Percentiles rank a stretch among this genome's conserved stretches.
Conservation (phyloP, 345 rosid genomes). For the Arabidopsis suecica region DNA sequence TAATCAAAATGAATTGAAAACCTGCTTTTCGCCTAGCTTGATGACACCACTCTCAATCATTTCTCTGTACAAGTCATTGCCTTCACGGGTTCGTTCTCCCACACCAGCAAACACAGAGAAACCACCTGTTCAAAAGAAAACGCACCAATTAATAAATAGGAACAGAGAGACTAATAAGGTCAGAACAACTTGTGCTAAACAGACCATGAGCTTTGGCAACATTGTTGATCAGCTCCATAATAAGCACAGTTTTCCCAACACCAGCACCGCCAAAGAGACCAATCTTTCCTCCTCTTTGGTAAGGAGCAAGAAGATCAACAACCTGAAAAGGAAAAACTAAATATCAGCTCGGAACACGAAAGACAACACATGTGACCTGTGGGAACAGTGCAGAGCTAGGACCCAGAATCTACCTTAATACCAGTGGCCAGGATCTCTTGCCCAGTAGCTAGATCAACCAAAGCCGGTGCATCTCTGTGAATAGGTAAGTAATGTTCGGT, state of each 20-base stretch:
- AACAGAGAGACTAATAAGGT: background rate
- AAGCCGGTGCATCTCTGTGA: constrained; percentile 94
- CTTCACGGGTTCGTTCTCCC: constrained; percentile 98
- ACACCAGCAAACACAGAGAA: constrained; percentile 99
- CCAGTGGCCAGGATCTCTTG: constrained; percentile 97
- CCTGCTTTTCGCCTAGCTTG: constrained; percentile 99
- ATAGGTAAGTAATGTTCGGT: constrained; percentile 92
- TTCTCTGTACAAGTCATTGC: constrained; percentile 98
- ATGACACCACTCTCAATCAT: constrained; percentile 99
- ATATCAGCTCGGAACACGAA: background rate
- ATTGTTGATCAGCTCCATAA: constrained; percentile 97
- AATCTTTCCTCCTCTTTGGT: constrained; percentile 99
- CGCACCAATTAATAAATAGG: background rate
- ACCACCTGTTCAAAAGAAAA: constrained; percentile 70
- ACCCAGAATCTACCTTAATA: constrained; percentile 56
- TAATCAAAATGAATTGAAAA: constrained; percentile 22
- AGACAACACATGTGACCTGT: background rate
- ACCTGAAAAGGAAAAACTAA: constrained; percentile 51
- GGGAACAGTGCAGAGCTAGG: background rate
- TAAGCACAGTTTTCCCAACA: constrained; percentile 97
- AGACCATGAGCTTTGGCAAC: constrained; percentile 97
- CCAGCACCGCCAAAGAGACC: constrained; percentile 99
- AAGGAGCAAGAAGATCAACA: constrained; percentile 98
- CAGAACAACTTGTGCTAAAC: constrained; percentile 18
- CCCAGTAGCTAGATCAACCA: constrained; percentile 93